Evolutionary conservation across 805 yeast genomes (phyloP), one percentile per base, ranked within the genome.

Genomic region (Starmera dryadoides): DNA sequence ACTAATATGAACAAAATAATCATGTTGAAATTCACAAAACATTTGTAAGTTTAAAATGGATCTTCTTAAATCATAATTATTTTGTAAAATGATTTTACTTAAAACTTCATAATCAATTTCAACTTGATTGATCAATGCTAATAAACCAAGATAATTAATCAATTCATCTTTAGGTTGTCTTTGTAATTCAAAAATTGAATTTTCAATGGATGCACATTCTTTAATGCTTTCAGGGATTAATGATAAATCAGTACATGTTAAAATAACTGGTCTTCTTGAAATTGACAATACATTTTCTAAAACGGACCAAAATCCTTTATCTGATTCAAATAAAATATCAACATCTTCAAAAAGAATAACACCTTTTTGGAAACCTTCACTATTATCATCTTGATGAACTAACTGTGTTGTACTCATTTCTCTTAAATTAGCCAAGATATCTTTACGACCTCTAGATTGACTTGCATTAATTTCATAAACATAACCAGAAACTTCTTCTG

Each of bases 401-500:
- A 83, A 64, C 43, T 86, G 87, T 0, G 95, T 83, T 4, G 96
- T 89, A 40, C 91, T 79, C 38, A 88, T 73, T 51, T 94, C 97
- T 36, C 73, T 79, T 30, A 91, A 65, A 22, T 67, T 74, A 20
- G 77, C 73, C 37, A 69, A 63, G 12, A 91, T 70, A 44, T 85
- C 91, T 54, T 77, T 83, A 35, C 81, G 75, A 1, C 87, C 75
- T 53, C 98, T 67, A 25, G 75, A 64, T 48, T 77, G 81, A n/a
- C 87, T 75, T 0, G 88, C 66, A 56, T 86, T 86, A 22, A 89
- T 68, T 55, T 91, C 98, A 55, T 84, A 81, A 3, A 89, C 83
- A 48, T 79, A 84, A 0, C 89, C 89, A 16, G 68, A 64, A 9
- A 80, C 46, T 34, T 76, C 78, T 9, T 73, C 64, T 53, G 83